Base-by-base conservation (phyloP, 1,139 yeast species). In the Suhomyces bribrorum region DNA sequence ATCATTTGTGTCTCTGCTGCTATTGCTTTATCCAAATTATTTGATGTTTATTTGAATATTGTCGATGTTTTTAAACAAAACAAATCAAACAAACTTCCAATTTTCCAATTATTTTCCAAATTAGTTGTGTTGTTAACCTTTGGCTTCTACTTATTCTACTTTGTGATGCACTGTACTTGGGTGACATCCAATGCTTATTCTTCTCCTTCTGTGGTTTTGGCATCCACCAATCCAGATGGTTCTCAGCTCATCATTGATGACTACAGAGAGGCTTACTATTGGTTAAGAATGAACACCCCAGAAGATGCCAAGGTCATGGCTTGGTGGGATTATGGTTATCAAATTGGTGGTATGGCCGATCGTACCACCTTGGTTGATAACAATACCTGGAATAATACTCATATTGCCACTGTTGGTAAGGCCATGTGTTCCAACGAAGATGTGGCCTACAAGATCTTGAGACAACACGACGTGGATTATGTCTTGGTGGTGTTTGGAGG, bases 321-420 rank as follows among this genome's bases (percentile, higher is more conserved):
- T 6, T 94, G 99, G 99, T 94, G 99, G 99, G 99, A 94, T 73
- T 94, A 94, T 61, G 99, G 99, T 40, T 94, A 94, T 66, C 99
- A 94, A 68, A 94, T 94, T 57, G 98, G 98, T 53, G 99, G 99
- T 46, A 92, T 94, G 97, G 98, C 98, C 32, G 98, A 94, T 66
- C 81, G 98, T 62, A 92, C 98, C 48, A 94, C 99, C 5, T 76
- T 94, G 52, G 99, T 94, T 31, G 99, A 94, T 64, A 94, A 94
- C 76, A 94, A 94, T 66, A 94, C 99, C 8, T 94, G 99, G 99
- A 94, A 94, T 63, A 94, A 94, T 69, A 94, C 99, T 5, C 99
- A 94, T 62, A 94, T 94, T 66, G 99, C 98, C 50, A 89, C 97
- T n/a, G 98, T 94, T 40, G 99, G 99, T 56, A 88, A 89, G 64